A percentile compares a stretch with the other conserved stretches of the same genome.
These are phyloP conservation scores for Lathyrus oleraceus DNA, from an alignment of 306 rosid species.

Conservation along the genomic window DNA sequence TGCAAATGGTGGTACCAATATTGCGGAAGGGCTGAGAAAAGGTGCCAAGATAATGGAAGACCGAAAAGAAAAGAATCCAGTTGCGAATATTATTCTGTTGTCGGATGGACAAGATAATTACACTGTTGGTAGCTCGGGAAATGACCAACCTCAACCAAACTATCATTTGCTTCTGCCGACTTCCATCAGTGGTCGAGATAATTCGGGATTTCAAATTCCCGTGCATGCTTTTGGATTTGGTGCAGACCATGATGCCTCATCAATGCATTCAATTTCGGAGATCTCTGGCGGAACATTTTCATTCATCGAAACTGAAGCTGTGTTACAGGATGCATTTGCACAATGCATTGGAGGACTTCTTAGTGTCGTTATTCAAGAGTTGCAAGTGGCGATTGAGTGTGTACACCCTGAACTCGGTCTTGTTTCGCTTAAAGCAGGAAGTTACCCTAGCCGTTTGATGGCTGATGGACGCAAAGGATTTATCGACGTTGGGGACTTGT, in stretches of 20 bases:
- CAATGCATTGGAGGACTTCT: conserved; percentile 97
- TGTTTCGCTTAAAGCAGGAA: conserved; percentile 80
- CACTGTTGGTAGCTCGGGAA: conserved; percentile 64
- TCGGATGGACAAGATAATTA: conserved; percentile 98
- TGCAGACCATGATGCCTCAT: conserved; percentile 87
- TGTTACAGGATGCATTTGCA: conserved; percentile 95
- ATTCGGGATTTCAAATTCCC: conserved; percentile 81
- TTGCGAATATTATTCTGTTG: conserved; percentile 77
- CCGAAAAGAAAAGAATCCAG: conserved; percentile 82
- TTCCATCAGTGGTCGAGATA: conserved; percentile 60
- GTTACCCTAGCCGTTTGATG: conserved; percentile 68
- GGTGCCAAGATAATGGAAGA: conserved; percentile 95
- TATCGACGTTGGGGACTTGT: conserved; percentile 84
- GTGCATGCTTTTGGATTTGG: conserved; percentile 98
- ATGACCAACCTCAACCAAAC: conserved; percentile 65
- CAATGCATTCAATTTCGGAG: conserved; percentile 95
- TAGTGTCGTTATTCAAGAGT: conserved; percentile 90
- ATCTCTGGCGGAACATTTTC: conserved; percentile 96
- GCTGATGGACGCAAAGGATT: conserved; percentile 60
- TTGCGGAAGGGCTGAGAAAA: conserved; percentile 91
- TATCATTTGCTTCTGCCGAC: conserved; percentile 81
- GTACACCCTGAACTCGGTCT: conserved; percentile 49
- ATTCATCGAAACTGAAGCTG: conserved; percentile 91
- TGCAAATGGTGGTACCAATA: conserved; percentile 98
- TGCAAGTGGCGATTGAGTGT: conserved; percentile 81